Evolutionary conservation across 306 rosid species (phyloP).

Genomic region (Mimosa pudica): DNA sequence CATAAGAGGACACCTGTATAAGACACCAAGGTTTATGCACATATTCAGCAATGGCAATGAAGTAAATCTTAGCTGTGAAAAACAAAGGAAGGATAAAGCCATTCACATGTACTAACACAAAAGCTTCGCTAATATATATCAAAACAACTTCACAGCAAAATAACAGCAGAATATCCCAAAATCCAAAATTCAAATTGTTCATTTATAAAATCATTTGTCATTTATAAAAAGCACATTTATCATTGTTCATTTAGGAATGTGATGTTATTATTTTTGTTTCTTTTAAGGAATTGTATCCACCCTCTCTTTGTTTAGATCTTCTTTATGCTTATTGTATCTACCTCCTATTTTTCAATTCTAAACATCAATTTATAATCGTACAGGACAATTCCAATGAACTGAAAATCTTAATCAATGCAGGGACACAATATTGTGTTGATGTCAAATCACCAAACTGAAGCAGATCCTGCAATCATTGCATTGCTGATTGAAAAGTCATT

Average conservation of each 20-base stretch:
- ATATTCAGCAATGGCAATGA: no score
- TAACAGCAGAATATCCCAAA: no score
- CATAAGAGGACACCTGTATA: no score
- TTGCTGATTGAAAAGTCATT: not conserved
- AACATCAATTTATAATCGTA: not conserved
- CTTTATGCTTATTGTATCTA: not conserved
- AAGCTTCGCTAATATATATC: no score
- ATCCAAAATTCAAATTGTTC: no score
- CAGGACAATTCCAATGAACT: not conserved
- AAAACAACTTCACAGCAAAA: no score
- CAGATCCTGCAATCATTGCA: conserved; percentile 1
- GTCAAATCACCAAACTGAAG: conserved; percentile 14
- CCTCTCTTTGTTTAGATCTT: not conserved
- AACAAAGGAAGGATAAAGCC: no score
- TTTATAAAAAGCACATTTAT: no score
- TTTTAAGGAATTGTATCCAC: not conserved
- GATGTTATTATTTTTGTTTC: not conserved
- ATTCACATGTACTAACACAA: no score
- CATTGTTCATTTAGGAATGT: not conserved
- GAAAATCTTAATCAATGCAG: not conserved
- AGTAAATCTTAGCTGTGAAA: no score
- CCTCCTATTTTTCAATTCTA: not conserved
- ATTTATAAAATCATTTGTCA: no score
- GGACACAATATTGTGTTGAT: conserved; percentile 3
- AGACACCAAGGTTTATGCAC: no score